Base-by-base conservation (phyloP, 208 protist species). In the Polymyxa betae region DNA sequence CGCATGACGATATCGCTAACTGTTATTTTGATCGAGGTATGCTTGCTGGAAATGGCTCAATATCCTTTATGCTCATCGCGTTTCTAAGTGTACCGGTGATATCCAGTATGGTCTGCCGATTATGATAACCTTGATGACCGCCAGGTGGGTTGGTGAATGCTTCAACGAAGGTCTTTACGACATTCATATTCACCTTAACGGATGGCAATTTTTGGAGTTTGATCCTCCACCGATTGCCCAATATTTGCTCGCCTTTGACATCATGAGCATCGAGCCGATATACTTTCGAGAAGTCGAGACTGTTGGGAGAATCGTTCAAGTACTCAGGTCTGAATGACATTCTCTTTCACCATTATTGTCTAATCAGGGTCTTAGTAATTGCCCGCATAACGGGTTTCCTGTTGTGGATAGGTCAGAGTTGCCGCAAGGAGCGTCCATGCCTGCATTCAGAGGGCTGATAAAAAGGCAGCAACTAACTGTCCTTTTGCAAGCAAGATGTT, bases 1-100 rank as follows among this genome's bases (percentile, higher is more conserved):
- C 90, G 92, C n/a, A 93, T 93, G 92, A 92, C 92, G 32, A 90
- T 93, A 38, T 92, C 92, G 44, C 78, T 93, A 35, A 77, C 82
- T 24, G 88, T 89, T 44, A 89, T 89, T 52, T n/a, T 89, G 0
- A 64, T 89, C 88, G 88, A 89, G 87, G 87, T 60, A 60, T 60
- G 49, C n/a, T 60, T 5, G 24, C 72, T 38, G 5, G 72, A 38
- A 38, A 87, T 87, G 12, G 38, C 12, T 24, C 72, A 38, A 87
- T 38, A 38, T 24, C 24, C 72, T 5, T 44, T 24, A 24, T 5
- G 24, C 24, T 38, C 12, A 24, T 44, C 5, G 24, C 12, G 72
- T 24, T 38, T 44, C 12, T 38, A 5, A 87, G 78, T n/a, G 43
- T 38, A 89, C 88, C 16, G 0, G 45, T 0, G 49, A 89, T 45